These are phyloP conservation scores for Venturia effusa DNA, from an alignment of 2,329 filamentous ascomycete species.

Conservation along the genomic window DNA sequence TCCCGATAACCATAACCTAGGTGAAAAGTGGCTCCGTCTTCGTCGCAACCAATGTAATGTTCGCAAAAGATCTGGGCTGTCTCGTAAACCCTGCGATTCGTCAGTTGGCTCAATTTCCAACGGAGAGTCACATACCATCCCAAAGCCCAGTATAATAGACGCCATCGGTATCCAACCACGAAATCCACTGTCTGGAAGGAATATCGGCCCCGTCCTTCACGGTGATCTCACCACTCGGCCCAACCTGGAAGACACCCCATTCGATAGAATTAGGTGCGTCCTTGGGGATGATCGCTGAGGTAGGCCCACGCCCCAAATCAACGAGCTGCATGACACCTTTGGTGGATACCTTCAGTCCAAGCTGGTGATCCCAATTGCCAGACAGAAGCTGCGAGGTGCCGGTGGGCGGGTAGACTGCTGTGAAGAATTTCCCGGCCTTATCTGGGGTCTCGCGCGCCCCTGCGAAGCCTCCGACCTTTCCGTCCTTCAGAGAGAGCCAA, in stretches of 20 bases:
- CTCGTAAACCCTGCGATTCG: background rate
- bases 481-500: slow-evolving; percentile 3
- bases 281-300: background rate
- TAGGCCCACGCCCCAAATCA: background rate
- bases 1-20: background rate
- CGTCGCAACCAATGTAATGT: slow-evolving; percentile 7
- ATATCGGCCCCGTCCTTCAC: slow-evolving; percentile 7
- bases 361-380: slow-evolving; percentile 6
- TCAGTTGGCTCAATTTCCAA: background rate
- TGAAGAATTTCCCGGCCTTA: slow-evolving; percentile 9
- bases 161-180: slow-evolving; percentile 8
- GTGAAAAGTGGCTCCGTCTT: background rate
- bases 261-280: background rate
- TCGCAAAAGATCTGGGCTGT: slow-evolving; percentile 6
- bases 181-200: slow-evolving; percentile 8
- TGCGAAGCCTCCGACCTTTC: slow-evolving; percentile 5
- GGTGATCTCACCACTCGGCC: background rate
- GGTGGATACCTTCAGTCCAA: background rate
- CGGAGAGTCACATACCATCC: slow-evolving; percentile 5
- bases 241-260: slow-evolving; percentile 9
- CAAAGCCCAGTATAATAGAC: slow-evolving; percentile 9
- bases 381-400: slow-evolving; percentile 3
- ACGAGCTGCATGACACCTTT: slow-evolving; percentile 6
- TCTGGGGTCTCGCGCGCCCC: slow-evolving; percentile 1
- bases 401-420: background rate